Evolutionary conservation across 192 early-diverging fungal species (phyloP), one percentile per base, ranked within the genome.

Genomic region (Kickxella alabastrina): DNA sequence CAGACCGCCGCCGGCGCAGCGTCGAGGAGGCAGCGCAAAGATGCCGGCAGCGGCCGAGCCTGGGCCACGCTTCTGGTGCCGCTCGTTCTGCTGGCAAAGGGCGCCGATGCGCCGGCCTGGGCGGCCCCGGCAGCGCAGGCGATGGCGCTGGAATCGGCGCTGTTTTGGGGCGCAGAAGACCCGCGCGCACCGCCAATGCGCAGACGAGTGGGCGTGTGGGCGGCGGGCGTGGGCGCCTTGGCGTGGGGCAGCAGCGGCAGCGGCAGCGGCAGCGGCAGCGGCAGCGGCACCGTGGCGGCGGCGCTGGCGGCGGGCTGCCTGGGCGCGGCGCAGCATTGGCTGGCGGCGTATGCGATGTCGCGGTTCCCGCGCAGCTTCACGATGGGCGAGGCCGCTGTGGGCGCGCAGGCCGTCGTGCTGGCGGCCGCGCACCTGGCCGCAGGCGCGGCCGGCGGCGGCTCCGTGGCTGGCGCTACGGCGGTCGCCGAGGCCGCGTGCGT

Each of bases 31-130:
- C n/a, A n/a, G n/a, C 56, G 72, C 26, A 51, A 50, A 32, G 39
- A 28, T 6, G 61, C 57, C 2, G 72, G 69, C 31, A 43, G 56
- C 28, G 72, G 72, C 12, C 27, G 23, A 6, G 52, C 64, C 31
- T 75, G 61, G 56, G 72, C 60, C 37, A 46, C 27, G 6, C 19
- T 54, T 12, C 48, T 75, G 4, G 66, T 75, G 34, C 66, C 66
- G 32, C 47, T 75, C 36, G 50, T 59, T 0, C 10, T 64, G 13
- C n/a, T 54, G 6, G 63, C 70, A 23, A 25, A 34, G 10, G 17
- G 27, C 28, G 13, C 4, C 10, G 49, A 21, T n/a, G 40, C 22
- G 14, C 45, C 19, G 34, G 21, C 3, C 3, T 14, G 15, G 36
- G 3, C 19, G n/a, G 19, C 19, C n/a, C 19, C 41, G 1, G 8